Evolutionary conservation across 164 flowering plant genomes (phyloP), one percentile per base, ranked within the genome.

Genomic region (Cinnamomum chago): DNA sequence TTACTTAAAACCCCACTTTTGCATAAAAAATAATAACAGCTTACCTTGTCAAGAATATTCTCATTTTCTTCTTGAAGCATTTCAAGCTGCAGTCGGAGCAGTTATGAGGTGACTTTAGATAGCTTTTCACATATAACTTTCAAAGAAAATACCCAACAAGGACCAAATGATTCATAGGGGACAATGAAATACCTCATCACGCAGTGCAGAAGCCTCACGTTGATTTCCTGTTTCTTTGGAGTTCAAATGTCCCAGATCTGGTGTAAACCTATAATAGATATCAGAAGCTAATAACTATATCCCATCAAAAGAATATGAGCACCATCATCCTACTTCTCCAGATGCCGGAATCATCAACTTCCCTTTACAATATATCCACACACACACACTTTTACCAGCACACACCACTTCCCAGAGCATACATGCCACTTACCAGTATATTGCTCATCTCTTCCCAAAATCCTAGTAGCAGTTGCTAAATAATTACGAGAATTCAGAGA

Each of bases 11-110:
- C 14, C 58, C n/a, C 51, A 60, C 18, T 17, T 27, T 52, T 24
- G 60, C 5, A 55, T 15, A 55, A 55, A 55, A 12, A 15, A 28
- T 51, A 67, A 27, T 73, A 72, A n/a, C 28, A 24, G 64, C 79
- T 25, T 70, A 92, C 99, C 98, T 95, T 93, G 50, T 93, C 92
- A 58, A 87, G 76, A 79, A 93, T 74, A 76, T 78, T 76, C 18
- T 90, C 97, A 80, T 95, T 90, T 79, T 95, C 99, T 82, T 93
- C 97, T 79, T 93, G 97, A 65, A 96, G 88, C 98, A 96, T 92
- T 79, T 96, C 97, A 79, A 93, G 95, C 97, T 93, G 97, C 90
- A 92, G 69, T 62, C 47, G 18, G 22, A 75, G 64, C 47, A 72
- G 18, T 23, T 25, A 13, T n/a, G 67, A 64, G 24, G 67, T 64